Percentiles rank a stretch among this genome's conserved stretches.
These are phyloP conservation scores for Danielia reshetovae DNA, from an alignment of 805 yeast genomes.

Conservation along the genomic window DNA sequence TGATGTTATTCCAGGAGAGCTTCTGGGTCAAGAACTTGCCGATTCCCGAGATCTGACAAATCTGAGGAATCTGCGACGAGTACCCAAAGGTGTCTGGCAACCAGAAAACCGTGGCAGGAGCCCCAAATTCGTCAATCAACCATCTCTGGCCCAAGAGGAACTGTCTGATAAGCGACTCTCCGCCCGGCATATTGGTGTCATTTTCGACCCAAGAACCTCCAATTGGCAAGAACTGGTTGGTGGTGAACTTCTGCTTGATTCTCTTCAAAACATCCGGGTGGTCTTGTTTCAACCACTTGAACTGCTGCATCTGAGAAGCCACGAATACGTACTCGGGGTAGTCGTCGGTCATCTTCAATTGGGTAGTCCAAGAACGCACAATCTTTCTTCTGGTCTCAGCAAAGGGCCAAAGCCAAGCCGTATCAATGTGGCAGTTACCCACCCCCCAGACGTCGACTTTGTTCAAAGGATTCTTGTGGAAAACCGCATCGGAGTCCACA, in stretches of 20 bases:
- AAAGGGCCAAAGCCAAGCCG: constrained; percentile 99
- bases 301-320: constrained; percentile 96
- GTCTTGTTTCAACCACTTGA: constrained; percentile 82
- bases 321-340: constrained; percentile 93
- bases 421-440: constrained; percentile 96
- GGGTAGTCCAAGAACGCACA: constrained; percentile 94
- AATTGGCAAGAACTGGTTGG: constrained; percentile 78
- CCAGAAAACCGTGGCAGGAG: constrained; percentile 79
- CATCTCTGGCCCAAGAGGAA: constrained; percentile 87
- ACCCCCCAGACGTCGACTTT: constrained; percentile 69
- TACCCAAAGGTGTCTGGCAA: constrained; percentile 97
- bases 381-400: constrained; percentile 92
- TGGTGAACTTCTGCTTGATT: constrained; percentile 60
- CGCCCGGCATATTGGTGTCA: constrained; percentile 93
- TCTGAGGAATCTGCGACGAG: constrained; percentile 91
- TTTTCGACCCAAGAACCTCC: constrained; percentile 99
- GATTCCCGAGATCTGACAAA: constrained; percentile 84
- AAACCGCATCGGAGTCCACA: constrained; percentile 61
- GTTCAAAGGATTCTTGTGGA: constrained; percentile 27
- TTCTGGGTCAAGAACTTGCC: constrained; percentile 87
- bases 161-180: constrained; percentile 87
- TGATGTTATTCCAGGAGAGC: constrained; percentile 94
- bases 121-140: constrained; percentile 75
- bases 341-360: constrained; percentile 73
- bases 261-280: constrained; percentile 76